Evolutionary conservation across 2,329 filamentous ascomycete species (phyloP), one percentile per base, ranked within the genome.

Genomic region (Colletotrichum filicis): DNA sequence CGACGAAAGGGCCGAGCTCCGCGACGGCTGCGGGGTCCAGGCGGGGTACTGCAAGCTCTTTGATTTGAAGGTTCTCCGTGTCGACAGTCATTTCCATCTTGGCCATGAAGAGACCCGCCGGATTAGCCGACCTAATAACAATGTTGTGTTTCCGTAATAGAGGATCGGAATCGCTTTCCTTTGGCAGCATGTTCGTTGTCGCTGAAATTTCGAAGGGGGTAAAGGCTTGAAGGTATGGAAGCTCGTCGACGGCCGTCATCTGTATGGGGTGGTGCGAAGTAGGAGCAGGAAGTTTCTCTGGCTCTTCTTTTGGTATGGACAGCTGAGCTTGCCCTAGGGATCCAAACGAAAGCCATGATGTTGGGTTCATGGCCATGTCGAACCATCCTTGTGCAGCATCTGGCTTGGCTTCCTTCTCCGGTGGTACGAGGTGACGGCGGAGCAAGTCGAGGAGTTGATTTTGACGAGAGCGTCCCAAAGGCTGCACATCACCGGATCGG

Each of bases 221-320:
- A 77, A 97, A 95, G 9, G 92, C 86, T 58, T 92, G 89, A 0
- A 95, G 85, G 75, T 92, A 95, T 0, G 92, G 90, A 2, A 93
- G 82, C 62, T 93, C 90, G 73, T 95, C 90, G 0, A 87, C 84
- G 1, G 92, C 86, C 1, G 89, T 86, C 82, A 95, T 86, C 1
- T 86, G 86, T 1, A 91, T 78, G 0, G 92, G 94, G 64, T 90
- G 88, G 77, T 95, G 93, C 1, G 92, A 93, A 8, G 87, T 83
- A 0, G 88, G 79, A 2, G 85, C 83, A 26, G 81, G 80, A 5
- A 83, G 78, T 3, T 83, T 77, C 4, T 84, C 42, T n/a, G 19
- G 4, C 3, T 49, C 78, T 12, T 82, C 79, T 12, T 80, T 76
- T 3, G 78, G 11, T 3, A 74, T 66, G 0, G 76, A 66, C 0